Conservation (phyloP, 306 rosid species). For the Urtica urens region DNA sequence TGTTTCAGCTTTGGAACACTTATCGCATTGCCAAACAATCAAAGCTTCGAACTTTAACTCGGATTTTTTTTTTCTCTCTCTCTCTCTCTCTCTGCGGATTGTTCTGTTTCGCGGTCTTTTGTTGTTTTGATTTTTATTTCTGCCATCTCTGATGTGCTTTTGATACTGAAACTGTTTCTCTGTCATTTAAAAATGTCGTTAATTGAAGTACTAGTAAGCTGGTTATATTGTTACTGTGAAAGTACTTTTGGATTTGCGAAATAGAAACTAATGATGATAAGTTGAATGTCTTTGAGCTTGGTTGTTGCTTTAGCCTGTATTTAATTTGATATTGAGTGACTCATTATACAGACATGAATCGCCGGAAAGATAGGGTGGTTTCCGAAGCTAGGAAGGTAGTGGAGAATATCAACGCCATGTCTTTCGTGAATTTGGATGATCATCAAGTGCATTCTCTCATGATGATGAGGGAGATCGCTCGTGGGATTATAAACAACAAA, state of each 20-base stretch:
- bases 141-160: neutral
- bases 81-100: no score
- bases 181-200: neutral
- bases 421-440: conserved; percentile 71
- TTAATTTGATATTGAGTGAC: neutral
- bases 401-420: conserved; percentile 71
- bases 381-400: conserved; percentile 65
- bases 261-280: neutral
- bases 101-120: neutral
- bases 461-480: conserved; percentile 85
- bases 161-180: neutral
- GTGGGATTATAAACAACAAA: conserved; percentile 58
- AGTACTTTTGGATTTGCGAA: neutral
- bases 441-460: conserved; percentile 81
- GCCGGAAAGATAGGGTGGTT: conserved; percentile 46
- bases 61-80: no score
- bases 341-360: conserved; percentile 44
- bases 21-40: neutral
- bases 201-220: neutral
- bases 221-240: neutral
- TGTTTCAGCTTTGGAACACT: neutral
- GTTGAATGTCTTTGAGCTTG: neutral
- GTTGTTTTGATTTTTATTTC: neutral
- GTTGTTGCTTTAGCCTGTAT: neutral
- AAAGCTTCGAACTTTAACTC: neutral